A percentile compares a stretch with the other conserved stretches of the same genome.
Evolutionary conservation across 2,329 filamentous ascomycete genomes (phyloP).

Genomic region (Monilinia vaccinii-corymbosi): DNA sequence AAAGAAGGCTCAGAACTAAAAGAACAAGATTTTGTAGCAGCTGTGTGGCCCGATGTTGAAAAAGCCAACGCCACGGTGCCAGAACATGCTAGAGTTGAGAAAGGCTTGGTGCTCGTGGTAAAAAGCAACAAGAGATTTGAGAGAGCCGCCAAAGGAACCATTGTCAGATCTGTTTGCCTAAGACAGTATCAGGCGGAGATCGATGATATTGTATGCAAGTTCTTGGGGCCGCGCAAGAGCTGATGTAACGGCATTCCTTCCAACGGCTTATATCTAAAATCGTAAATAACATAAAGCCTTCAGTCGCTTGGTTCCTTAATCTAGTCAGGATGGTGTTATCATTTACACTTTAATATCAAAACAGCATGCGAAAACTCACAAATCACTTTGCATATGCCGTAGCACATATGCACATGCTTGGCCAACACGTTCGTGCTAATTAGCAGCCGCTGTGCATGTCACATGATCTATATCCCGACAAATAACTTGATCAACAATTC

Average conservation of each 20-base stretch:
- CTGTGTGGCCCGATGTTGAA: constrained; percentile 16
- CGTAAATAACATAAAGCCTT: not conserved
- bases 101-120: constrained; percentile 13
- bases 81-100: constrained; percentile 14
- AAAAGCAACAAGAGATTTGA: constrained; percentile 11
- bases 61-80: constrained; percentile 15
- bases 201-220: constrained; percentile 20
- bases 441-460: too few relatives aligned
- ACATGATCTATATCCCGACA: too few relatives aligned
- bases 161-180: not conserved
- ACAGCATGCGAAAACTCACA: too few relatives aligned
- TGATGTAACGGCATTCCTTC: too few relatives aligned
- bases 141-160: constrained; percentile 15
- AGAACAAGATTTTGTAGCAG: constrained; percentile 8
- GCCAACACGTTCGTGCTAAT: too few relatives aligned
- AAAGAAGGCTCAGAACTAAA: not conserved
- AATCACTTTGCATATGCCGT: too few relatives aligned
- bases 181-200: constrained; percentile 15
- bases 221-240: not conserved
- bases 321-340: not conserved
- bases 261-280: too few relatives aligned
- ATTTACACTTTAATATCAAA: not conserved
- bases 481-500: too few relatives aligned
- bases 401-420: too few relatives aligned
- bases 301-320: not conserved